phyloP scores from a whole-genome alignment of 257 asterid genomes.

The Nicotiana noctiflora region DNA sequence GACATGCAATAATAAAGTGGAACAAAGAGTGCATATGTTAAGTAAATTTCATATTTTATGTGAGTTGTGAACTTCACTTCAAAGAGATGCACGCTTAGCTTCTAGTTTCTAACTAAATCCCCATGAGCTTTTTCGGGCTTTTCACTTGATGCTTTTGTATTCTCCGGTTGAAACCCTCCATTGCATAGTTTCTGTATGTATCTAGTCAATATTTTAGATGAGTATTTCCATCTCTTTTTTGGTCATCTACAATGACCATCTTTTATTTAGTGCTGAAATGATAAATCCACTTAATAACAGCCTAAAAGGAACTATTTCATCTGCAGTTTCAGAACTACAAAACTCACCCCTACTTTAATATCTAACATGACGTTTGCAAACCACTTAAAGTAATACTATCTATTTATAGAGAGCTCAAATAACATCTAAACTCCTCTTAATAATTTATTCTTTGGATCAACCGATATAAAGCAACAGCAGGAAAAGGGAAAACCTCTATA shows the following conservation, averaged over 20 bases:
- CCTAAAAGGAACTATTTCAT: background rate
- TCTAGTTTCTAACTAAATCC: background rate
- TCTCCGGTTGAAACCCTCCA: background rate
- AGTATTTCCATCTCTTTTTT: background rate
- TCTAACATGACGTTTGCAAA: background rate
- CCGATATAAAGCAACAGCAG: background rate
- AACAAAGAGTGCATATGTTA: background rate
- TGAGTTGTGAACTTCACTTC: background rate
- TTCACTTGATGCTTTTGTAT: background rate
- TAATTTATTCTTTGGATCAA: background rate
- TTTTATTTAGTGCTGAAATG: background rate
- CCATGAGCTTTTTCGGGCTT: background rate
- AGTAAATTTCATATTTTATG: background rate
- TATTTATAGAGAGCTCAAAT: background rate
- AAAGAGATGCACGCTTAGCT: background rate
- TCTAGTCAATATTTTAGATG: background rate
- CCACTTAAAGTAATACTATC: background rate
- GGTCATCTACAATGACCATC: too few species aligned
- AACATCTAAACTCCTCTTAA: background rate
- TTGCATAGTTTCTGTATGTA: background rate
- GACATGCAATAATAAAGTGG: too few species aligned
- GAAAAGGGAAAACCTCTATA: conserved; percentile 15
- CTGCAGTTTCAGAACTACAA: background rate
- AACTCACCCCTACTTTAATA: background rate
- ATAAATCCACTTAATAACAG: background rate